phyloP scores from a whole-genome alignment of 73 alveolate genomes.

The Blepharisma japonicum region DNA sequence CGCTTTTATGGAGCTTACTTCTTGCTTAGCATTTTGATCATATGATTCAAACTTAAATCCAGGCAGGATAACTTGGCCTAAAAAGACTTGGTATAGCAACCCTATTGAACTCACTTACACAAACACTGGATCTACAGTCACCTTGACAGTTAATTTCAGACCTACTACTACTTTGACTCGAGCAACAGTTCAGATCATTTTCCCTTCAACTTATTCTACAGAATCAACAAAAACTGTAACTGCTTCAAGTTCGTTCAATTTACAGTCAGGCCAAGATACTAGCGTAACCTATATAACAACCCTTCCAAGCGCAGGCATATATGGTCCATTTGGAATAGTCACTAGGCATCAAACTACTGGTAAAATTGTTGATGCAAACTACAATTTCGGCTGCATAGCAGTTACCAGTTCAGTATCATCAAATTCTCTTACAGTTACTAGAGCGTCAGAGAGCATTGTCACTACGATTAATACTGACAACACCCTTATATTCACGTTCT shows the following conservation, averaged over 20 bases:
- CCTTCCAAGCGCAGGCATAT: background rate
- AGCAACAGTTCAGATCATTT: too few species aligned
- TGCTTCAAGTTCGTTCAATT: too few species aligned
- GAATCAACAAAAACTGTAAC: too few species aligned
- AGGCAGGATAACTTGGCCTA: conserved; percentile 11
- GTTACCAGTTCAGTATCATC: background rate
- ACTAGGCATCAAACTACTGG: conserved; percentile 3
- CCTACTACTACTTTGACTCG: too few species aligned
- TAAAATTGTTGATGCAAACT: background rate
- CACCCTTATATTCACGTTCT: background rate
- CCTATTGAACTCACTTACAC: background rate
- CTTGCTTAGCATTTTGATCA: too few species aligned
- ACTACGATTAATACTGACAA: background rate
- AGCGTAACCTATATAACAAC: too few species aligned
- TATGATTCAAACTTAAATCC: background rate
- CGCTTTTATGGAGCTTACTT: too few species aligned
- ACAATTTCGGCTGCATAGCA: background rate
- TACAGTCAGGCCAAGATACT: too few species aligned
- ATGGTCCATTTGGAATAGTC: conserved; percentile 18
- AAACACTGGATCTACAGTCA: background rate
- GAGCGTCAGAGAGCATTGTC: too few species aligned
- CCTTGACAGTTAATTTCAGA: background rate
- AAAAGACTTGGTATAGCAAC: background rate
- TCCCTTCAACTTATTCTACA: too few species aligned
- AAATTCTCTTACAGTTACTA: too few species aligned